Conservation (phyloP, 2,329 filamentous ascomycete genomes). For the Microdochium trichocladiopsis region DNA sequence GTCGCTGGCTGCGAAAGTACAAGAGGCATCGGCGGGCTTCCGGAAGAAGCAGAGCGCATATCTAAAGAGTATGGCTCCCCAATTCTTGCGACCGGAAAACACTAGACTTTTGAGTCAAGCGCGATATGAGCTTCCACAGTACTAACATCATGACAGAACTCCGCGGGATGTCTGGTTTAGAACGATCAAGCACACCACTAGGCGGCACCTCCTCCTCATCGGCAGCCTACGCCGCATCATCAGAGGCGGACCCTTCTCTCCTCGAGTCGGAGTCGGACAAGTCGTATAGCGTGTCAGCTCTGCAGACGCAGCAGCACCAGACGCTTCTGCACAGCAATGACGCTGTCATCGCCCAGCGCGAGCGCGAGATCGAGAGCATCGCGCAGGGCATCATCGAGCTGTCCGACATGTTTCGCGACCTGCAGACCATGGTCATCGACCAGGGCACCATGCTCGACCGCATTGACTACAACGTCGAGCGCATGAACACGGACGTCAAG, state of each 20-base stretch:
- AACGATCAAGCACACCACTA: slow-evolving; percentile 23
- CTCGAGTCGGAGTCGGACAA: slow-evolving; percentile 92
- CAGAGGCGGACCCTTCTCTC: slow-evolving; percentile 67
- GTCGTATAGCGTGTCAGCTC: slow-evolving; percentile 81
- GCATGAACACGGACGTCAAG: slow-evolving; percentile 90
- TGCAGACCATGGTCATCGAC: slow-evolving; percentile 93
- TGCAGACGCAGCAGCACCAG: slow-evolving; percentile 47
- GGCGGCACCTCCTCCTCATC: slow-evolving; percentile 9
- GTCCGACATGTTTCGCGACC: slow-evolving; percentile 91
- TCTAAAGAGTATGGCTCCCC: slow-evolving; percentile 68
- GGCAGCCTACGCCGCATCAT: slow-evolving; percentile 15
- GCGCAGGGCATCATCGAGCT: slow-evolving; percentile 97
- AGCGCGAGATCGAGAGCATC: slow-evolving; percentile 96
- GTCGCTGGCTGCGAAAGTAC: slow-evolving; percentile 77
- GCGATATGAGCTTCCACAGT: too few relatives aligned
- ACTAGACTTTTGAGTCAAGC: background rate
- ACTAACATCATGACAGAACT: slow-evolving; percentile 48
- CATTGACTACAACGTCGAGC: slow-evolving; percentile 97
- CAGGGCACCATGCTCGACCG: slow-evolving; percentile 87
- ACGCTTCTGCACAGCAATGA: slow-evolving; percentile 70
- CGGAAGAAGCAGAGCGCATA: slow-evolving; percentile 97
- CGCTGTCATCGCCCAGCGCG: slow-evolving; percentile 78
- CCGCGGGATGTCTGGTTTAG: slow-evolving; percentile 58
- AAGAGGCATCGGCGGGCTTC: slow-evolving; percentile 86
- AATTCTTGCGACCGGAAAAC: background rate